Base-by-base conservation (phyloP, 371 early-diverging fungal genomes). In the Nematocida minor region DNA sequence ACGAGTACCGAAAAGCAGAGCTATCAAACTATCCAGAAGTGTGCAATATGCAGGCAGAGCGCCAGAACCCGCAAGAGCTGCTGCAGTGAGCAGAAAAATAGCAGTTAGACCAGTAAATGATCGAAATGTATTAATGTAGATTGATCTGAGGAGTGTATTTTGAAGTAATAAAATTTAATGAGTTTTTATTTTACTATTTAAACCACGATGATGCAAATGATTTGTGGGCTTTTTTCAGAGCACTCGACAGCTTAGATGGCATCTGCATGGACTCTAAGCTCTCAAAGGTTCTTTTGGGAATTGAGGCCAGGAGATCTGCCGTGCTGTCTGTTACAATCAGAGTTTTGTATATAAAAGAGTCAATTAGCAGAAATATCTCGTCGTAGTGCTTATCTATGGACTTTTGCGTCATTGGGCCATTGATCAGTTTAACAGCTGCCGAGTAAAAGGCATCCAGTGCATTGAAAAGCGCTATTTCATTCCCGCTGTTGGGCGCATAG, bases 181-280 rank as follows among this genome's bases (percentile, higher is more conserved):
- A 55, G 11, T 11, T 55, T 16, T 55, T 22, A 31, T 32, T 67
- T 66, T 55, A 66, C 54, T 79, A 62, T 66, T 79, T 80, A 49
- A 80, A 66, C 66, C 67, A 80, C 27, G 68, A 64, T 18, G 40
- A 36, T 7, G 66, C 41, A 64, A 77, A 71, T 25, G 69, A 79
- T 60, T 67, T 71, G 9, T 79, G 67, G n/a, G 83, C 85, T 51
- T 81, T 83, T 38, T 82, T 81, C 0, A 84, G 85, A 48, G 77
- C 67, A 36, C 84, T 85, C 78, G 85, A 85, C 57, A 79, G 78
- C 9, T 42, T 84, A 2, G 82, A 84, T 22, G 82, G 77, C 31
- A 83, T 83, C 25, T 81, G 79, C 44, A 80, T 84, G 11, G 82
- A 82, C 16, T 82, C 82, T 38, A 84, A 84, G 77, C 53, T 85